Conservation (phyloP, 345 rosid species). For the Combretum micranthum region DNA sequence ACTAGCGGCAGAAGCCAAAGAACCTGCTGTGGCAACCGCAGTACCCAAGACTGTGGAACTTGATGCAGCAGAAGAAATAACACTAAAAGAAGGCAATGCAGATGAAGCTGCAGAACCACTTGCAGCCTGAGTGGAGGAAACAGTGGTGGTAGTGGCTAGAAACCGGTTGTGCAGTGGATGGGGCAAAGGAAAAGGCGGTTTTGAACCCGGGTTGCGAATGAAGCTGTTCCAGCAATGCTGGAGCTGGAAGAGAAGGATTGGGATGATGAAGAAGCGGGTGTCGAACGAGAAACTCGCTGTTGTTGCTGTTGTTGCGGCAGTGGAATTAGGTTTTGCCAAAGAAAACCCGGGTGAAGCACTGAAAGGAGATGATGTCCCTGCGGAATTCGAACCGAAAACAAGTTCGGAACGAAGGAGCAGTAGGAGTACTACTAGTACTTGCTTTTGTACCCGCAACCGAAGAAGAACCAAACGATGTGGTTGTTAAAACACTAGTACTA, state of each 20-base stretch:
- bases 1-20: constrained; percentile 27
- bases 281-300: constrained; percentile 33
- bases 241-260: constrained; percentile 39
- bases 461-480: constrained; percentile 20
- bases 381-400: constrained; percentile 13
- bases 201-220: constrained; percentile 19
- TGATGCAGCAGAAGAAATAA: constrained; percentile 26
- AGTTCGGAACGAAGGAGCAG: constrained; percentile 19
- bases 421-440: not conserved
- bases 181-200: constrained; percentile 25
- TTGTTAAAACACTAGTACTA: constrained; percentile 2
- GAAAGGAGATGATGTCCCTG: constrained; percentile 28
- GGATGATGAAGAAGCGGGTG: constrained; percentile 34
- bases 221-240: constrained; percentile 28
- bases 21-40: constrained; percentile 19
- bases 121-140: constrained; percentile 39
- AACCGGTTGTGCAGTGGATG: constrained; percentile 31
- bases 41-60: constrained; percentile 5
- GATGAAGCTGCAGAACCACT: constrained; percentile 36
- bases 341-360: constrained; percentile 39
- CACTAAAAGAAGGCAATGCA: constrained; percentile 35
- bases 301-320: constrained; percentile 22
- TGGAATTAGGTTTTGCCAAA: constrained; percentile 21
- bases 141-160: constrained; percentile 48
- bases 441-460: constrained; percentile 18